A percentile compares a stretch with the other conserved stretches of the same genome.
These are phyloP conservation scores for Piper longum DNA, from an alignment of 164 flowering plant species.

Conservation along the genomic window DNA sequence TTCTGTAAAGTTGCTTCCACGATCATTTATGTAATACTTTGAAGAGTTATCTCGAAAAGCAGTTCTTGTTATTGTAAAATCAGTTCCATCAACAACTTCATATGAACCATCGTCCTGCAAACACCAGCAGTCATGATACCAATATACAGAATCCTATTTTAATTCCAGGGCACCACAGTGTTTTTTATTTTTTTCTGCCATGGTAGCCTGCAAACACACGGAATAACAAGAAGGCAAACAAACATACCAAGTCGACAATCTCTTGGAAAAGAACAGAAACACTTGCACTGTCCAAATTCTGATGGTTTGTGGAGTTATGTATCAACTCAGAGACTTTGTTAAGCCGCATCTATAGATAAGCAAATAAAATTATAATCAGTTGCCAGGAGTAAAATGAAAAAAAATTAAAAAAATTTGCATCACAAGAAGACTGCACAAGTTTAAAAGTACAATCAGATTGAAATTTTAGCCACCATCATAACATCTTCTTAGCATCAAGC, in stretches of 20 bases:
- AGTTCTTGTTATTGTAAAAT: slow-evolving; percentile 67
- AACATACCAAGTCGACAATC: slow-evolving; percentile 68
- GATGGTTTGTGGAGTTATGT: slow-evolving; percentile 90
- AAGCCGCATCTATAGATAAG: slow-evolving; percentile 55
- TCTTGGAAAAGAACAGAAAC: slow-evolving; percentile 96
- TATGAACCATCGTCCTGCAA: slow-evolving; percentile 70
- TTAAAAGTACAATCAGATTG: too few relatives aligned
- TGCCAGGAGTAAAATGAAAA: too few relatives aligned
- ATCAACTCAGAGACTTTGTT: slow-evolving; percentile 97
- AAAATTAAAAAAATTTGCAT: too few relatives aligned
- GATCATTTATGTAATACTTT: slow-evolving; percentile 72
- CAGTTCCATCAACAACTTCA: slow-evolving; percentile 77
- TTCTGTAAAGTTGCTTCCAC: slow-evolving; percentile 76
- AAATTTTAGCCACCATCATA: too few relatives aligned
- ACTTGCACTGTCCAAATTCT: slow-evolving; percentile 86
- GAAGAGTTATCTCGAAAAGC: slow-evolving; percentile 89
- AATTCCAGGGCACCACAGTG: not conserved
- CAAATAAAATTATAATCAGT: too few relatives aligned
- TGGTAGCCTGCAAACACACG: not conserved
- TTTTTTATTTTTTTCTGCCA: not conserved
- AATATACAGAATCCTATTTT: not conserved
- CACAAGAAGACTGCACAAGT: too few relatives aligned
- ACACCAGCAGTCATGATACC: not conserved
- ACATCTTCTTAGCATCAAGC: too few relatives aligned
- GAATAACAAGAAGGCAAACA: not conserved